A percentile compares a stretch with the other conserved stretches of the same genome.
These are phyloP conservation scores for Pseudisothecium myosuroides DNA, from an alignment of 225 moss, liverwort and hornwort genomes.

Conservation along the genomic window DNA sequence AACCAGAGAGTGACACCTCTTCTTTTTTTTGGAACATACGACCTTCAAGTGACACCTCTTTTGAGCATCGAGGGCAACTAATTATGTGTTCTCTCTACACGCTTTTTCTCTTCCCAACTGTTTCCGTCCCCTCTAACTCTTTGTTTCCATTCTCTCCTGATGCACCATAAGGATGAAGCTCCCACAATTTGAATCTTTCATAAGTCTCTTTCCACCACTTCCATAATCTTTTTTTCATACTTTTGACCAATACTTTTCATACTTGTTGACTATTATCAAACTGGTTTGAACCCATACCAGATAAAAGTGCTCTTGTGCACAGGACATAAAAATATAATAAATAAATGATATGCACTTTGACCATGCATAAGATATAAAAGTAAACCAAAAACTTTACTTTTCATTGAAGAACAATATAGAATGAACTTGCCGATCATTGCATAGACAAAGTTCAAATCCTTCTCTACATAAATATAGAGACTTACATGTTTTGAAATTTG, in stretches of 20 bases:
- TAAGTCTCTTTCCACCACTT: background rate
- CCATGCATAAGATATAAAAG: background rate
- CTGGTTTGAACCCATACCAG: background rate
- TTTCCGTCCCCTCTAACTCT: background rate
- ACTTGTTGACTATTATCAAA: background rate
- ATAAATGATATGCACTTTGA: background rate
- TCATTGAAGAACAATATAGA: background rate
- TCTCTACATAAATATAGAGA: no score
- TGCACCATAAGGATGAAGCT: background rate
- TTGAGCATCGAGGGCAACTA: background rate
- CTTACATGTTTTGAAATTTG: no score
- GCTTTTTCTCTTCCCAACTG: background rate
- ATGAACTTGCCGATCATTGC: no score
- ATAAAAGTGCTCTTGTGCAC: background rate
- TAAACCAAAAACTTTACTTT: no score
- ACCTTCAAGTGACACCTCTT: background rate
- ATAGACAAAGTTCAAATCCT: no score
- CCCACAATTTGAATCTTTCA: background rate
- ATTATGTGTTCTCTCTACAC: background rate
- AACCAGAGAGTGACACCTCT: background rate
- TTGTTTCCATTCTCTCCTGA: background rate
- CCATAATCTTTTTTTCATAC: background rate
- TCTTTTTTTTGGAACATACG: no score
- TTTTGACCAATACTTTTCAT: background rate
- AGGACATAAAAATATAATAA: no score